A percentile compares a stretch with the other conserved stretches of the same genome.
These are phyloP conservation scores for Vitis hybrid DNA, from an alignment of 177 flowering plant genomes.

Conservation along the genomic window DNA sequence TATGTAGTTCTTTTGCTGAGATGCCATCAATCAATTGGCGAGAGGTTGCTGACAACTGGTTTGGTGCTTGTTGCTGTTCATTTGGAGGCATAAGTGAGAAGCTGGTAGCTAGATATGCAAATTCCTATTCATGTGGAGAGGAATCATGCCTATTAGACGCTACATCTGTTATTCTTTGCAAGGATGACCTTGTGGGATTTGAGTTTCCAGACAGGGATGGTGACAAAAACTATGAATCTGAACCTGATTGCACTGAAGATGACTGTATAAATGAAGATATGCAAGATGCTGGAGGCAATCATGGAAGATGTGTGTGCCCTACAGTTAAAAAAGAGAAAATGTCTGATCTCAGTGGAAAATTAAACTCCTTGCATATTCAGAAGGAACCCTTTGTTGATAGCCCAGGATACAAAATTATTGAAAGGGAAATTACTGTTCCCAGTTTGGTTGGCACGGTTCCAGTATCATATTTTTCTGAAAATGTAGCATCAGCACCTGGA, in stretches of 20 bases:
- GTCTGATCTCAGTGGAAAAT: constrained; percentile 11
- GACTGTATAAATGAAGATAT: constrained; percentile 10
- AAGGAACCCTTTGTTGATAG: constrained; percentile 13
- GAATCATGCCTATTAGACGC: constrained; percentile 60
- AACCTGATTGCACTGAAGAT: constrained; percentile 16
- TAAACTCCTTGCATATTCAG: constrained; percentile 7
- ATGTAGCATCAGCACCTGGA: constrained; percentile 18
- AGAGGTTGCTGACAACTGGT: constrained; percentile 97
- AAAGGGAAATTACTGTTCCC: constrained; percentile 10
- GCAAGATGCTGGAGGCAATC: constrained; percentile 13
- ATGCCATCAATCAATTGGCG: constrained; percentile 90
- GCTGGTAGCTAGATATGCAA: constrained; percentile 62
- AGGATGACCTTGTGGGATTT: constrained; percentile 58
- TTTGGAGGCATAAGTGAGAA: constrained; percentile 95
- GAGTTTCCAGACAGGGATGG: constrained; percentile 29
- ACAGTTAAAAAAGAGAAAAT: constrained; percentile 8
- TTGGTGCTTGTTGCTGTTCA: constrained; percentile 93
- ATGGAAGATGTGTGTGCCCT: constrained; percentile 5
- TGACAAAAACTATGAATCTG: neutral
- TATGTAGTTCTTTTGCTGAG: constrained; percentile 63
- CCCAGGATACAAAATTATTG: constrained; percentile 4
- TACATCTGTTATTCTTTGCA: constrained; percentile 57
- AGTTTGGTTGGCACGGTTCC: constrained; percentile 13
- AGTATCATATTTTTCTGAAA: constrained; percentile 18
- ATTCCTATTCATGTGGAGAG: constrained; percentile 45